A percentile compares a stretch with the other conserved stretches of the same genome.
These are phyloP conservation scores for Penicillium fuscoglaucum DNA, from an alignment of 2,329 filamentous ascomycete species.

Conservation along the genomic window DNA sequence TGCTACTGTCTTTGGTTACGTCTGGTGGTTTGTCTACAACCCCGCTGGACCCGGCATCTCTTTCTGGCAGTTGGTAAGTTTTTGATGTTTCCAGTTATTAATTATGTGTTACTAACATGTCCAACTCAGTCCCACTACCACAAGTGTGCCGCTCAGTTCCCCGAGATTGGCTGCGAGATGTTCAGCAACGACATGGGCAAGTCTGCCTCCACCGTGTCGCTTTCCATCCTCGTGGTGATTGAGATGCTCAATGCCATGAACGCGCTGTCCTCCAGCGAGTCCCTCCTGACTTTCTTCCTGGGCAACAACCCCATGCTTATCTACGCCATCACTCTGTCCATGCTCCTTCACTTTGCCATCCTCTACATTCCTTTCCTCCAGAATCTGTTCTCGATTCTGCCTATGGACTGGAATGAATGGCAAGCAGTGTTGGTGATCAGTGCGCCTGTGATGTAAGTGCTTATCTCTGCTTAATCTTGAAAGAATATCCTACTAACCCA, in stretches of 20 bases:
- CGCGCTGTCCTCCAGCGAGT: slow-evolving; percentile 91
- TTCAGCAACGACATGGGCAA: slow-evolving; percentile 84
- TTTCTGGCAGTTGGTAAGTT: slow-evolving; percentile 74
- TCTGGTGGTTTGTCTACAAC: slow-evolving; percentile 99
- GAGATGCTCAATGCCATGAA: slow-evolving; percentile 99
- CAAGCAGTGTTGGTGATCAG: slow-evolving; percentile 86
- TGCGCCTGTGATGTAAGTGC: slow-evolving; percentile 83
- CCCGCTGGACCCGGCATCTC: slow-evolving; percentile 83
- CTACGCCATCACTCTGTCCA: slow-evolving; percentile 87
- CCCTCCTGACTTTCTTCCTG: slow-evolving; percentile 86
- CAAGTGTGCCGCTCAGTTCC: slow-evolving; percentile 80
- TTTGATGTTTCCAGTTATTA: slow-evolving; percentile 9
- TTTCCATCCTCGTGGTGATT: slow-evolving; percentile 90
- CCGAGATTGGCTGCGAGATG: slow-evolving; percentile 88
- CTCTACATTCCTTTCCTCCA: slow-evolving; percentile 91
- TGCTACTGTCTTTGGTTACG: slow-evolving; percentile 93
- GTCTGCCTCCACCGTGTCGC: slow-evolving; percentile 86
- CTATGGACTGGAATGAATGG: slow-evolving; percentile 85
- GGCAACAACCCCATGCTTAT: slow-evolving; percentile 99
- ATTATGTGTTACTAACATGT: slow-evolving; percentile 8
- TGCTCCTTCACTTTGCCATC: slow-evolving; percentile 91
- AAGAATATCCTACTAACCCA: slow-evolving; percentile 13
- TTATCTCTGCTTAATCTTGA: not conserved
- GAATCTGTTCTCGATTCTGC: slow-evolving; percentile 83
- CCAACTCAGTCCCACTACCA: slow-evolving; percentile 74